Conservation (phyloP, 352 stramenopile genomes). For the Globisporangium lucens region DNA sequence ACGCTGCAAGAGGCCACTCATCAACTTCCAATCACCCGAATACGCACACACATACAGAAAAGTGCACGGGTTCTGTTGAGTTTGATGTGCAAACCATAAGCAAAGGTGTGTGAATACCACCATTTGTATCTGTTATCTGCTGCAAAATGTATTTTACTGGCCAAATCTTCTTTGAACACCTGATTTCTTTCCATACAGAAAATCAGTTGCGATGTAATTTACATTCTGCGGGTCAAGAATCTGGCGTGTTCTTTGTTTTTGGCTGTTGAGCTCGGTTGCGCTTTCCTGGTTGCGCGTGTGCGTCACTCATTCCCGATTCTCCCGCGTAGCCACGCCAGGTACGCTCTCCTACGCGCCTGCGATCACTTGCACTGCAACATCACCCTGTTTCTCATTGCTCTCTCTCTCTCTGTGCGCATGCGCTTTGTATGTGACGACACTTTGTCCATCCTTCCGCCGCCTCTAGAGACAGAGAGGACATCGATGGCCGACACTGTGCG, state of each 20-base stretch:
- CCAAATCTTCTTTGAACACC: background rate
- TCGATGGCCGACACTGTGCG: constrained; percentile 46
- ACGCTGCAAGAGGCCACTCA: background rate
- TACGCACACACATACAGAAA: background rate
- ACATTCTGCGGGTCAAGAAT: background rate
- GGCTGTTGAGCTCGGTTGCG: background rate
- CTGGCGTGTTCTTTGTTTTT: background rate
- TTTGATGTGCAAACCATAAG: background rate
- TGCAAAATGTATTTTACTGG: background rate
- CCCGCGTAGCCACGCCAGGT: background rate
- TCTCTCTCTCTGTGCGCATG: background rate
- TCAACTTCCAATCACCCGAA: background rate
- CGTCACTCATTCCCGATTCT: constrained; percentile 17
- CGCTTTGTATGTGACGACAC: background rate
- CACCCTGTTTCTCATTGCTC: background rate
- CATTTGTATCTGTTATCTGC: background rate
- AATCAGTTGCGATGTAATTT: background rate
- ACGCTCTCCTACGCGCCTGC: background rate
- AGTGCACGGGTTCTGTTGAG: background rate
- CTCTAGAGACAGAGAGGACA: background rate
- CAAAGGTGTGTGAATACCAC: too few species aligned
- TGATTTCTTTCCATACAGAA: background rate
- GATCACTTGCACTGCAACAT: background rate
- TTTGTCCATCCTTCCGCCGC: background rate
- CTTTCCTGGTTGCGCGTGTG: background rate